phyloP scores from a whole-genome alignment of 176 grass and related monocot species.

The Avena sativa region DNA sequence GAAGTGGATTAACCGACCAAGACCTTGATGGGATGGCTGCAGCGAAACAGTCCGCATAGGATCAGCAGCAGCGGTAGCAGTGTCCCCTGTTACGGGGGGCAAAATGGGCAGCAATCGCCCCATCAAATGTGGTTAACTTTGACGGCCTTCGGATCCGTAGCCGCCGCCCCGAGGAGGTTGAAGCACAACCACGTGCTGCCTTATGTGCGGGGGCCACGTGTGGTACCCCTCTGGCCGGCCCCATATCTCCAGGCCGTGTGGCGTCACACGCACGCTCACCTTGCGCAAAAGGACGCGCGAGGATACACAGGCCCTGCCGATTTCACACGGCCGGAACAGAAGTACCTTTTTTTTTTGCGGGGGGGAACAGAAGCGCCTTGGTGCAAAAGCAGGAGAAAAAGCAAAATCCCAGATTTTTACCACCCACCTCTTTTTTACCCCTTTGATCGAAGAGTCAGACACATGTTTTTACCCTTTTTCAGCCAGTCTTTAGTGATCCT shows the following conservation, averaged over 20 bases:
- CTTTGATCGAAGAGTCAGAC: background rate
- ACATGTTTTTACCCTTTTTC: background rate
- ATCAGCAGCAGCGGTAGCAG: background rate
- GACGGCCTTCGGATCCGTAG: constrained; percentile 64
- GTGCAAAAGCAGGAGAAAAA: background rate
- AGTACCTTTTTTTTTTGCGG: too few relatives aligned
- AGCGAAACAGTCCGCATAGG: background rate
- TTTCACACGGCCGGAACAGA: constrained; percentile 19
- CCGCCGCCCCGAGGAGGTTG: constrained; percentile 40
- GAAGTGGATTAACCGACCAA: too few relatives aligned
- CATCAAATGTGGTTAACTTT: constrained; percentile 59
- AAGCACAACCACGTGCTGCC: constrained; percentile 54
- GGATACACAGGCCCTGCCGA: background rate
- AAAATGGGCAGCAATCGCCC: constrained; percentile 6
- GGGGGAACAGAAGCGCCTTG: background rate
- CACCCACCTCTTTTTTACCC: background rate
- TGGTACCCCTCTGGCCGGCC: background rate
- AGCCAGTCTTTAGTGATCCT: background rate
- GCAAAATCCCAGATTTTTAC: background rate
- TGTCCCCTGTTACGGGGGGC: background rate
- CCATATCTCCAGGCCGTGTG: constrained; percentile 27
- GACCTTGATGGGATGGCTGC: background rate
- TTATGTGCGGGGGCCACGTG: constrained; percentile 43
- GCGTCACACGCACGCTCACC: constrained; percentile 53
- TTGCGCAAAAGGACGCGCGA: constrained; percentile 12